Percentiles rank a stretch among this genome's conserved stretches.
These are phyloP conservation scores for Leptomonas seymouri DNA, from an alignment of 208 protist genomes.

Conservation along the genomic window DNA sequence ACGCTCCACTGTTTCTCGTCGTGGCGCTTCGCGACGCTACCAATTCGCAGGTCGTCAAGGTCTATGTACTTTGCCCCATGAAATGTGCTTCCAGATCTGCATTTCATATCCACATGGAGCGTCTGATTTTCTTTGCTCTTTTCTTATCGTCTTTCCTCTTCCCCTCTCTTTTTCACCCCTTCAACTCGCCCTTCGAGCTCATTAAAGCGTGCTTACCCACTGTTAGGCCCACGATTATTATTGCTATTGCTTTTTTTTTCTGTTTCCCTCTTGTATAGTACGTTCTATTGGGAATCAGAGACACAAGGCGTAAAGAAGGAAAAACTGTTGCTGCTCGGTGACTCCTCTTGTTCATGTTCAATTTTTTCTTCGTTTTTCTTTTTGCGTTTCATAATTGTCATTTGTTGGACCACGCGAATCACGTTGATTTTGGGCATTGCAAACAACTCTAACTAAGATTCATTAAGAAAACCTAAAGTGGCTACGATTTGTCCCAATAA, in stretches of 20 bases:
- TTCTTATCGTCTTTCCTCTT: neutral
- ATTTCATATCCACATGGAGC: too few species aligned
- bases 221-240: neutral
- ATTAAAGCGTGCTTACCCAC: slow-evolving; percentile 1
- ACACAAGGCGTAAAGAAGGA: neutral
- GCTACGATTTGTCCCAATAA: neutral
- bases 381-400: neutral
- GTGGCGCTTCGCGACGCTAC: too few species aligned
- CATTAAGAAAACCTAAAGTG: neutral
- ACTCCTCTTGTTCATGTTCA: neutral
- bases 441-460: neutral
- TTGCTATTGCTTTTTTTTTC: too few species aligned
- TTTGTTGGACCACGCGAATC: neutral
- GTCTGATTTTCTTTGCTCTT: too few species aligned
- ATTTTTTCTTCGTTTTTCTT: neutral
- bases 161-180: neutral
- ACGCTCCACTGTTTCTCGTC: too few species aligned
- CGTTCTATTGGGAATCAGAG: neutral
- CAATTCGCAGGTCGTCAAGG: too few species aligned
- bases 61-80: too few species aligned
- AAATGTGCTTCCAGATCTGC: too few species aligned
- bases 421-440: neutral
- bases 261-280: neutral
- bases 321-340: too few species aligned
- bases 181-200: neutral